Percentiles rank a stretch among this genome's conserved stretches.
phyloP scores from a whole-genome alignment of 306 rosid species.

The Rosa lucieae region DNA sequence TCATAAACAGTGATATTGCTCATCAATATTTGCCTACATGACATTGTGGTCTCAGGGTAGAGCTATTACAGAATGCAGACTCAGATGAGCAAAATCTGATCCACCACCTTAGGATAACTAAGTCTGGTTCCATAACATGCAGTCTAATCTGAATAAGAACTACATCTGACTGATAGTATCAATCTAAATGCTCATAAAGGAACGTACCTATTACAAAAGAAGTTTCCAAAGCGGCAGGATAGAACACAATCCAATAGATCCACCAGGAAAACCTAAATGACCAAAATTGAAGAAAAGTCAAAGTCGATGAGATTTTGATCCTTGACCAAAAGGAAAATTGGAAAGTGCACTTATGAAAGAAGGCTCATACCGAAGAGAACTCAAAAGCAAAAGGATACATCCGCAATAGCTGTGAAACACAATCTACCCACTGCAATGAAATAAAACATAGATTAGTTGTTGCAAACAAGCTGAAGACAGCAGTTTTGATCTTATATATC shows the following conservation, averaged over 20 bases:
- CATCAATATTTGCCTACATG: neutral
- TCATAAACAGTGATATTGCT: neutral
- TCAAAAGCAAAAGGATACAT: constrained; percentile 96
- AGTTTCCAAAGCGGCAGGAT: constrained; percentile 95
- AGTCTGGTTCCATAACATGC: constrained; percentile 9
- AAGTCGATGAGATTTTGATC: neutral
- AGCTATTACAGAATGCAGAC: neutral
- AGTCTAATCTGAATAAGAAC: neutral
- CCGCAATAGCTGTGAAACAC: constrained; percentile 88
- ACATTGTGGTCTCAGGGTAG: neutral
- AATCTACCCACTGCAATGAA: constrained; percentile 88
- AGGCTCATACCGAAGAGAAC: constrained; percentile 76
- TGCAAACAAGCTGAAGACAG: neutral
- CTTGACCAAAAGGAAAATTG: neutral
- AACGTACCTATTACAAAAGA: constrained; percentile 87
- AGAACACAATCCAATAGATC: constrained; percentile 81
- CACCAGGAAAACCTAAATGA: constrained; percentile 80
- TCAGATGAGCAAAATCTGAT: neutral
- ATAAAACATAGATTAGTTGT: constrained; percentile 21
- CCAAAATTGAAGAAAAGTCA: constrained; percentile 25
- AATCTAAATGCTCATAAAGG: constrained; percentile 21
- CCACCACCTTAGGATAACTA: neutral
- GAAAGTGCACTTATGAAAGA: constrained; percentile 15
- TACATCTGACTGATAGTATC: constrained; percentile 20
- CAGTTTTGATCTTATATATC: neutral